A percentile compares a stretch with the other conserved stretches of the same genome.
These are phyloP conservation scores for Plantago lanceolata DNA, from an alignment of 305 asterid species.

Conservation along the genomic window DNA sequence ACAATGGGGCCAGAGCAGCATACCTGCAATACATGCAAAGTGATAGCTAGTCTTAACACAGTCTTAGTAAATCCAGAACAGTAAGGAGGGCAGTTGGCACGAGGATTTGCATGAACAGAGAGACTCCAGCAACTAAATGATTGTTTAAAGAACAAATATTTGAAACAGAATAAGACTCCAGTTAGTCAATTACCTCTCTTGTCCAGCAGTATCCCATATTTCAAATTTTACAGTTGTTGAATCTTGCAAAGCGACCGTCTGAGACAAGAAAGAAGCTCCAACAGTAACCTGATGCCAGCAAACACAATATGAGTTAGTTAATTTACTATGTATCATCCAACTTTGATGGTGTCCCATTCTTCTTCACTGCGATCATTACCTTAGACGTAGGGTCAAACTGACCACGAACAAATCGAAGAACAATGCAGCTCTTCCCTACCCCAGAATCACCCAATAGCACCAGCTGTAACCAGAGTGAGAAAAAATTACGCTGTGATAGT, in stretches of 20 bases:
- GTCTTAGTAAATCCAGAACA: slow-evolving; percentile 9
- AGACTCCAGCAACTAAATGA: slow-evolving; percentile 1
- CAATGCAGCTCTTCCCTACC: slow-evolving; percentile 97
- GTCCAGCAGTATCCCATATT: slow-evolving; percentile 99
- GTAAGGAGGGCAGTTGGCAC: slow-evolving; percentile 18
- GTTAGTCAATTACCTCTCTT: slow-evolving; percentile 94
- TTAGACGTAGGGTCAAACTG: slow-evolving; percentile 98
- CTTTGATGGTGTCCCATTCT: slow-evolving; percentile 1
- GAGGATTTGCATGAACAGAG: slow-evolving; percentile 6
- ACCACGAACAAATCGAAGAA: slow-evolving; percentile 97
- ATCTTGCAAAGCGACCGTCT: slow-evolving; percentile 82
- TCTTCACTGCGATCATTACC: slow-evolving; percentile 34
- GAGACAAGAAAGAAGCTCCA: slow-evolving; percentile 96
- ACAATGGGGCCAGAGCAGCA: slow-evolving; percentile 79
- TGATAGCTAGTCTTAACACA: slow-evolving; percentile 8
- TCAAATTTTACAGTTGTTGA: slow-evolving; percentile 93
- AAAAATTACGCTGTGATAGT: slow-evolving; percentile 13
- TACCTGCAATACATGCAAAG: slow-evolving; percentile 39
- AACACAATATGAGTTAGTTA: slow-evolving; percentile 17
- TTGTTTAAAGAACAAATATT: slow-evolving; percentile 8
- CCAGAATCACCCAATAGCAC: slow-evolving; percentile 97
- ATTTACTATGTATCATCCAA: slow-evolving; percentile 11
- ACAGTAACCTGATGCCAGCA: slow-evolving; percentile 68
- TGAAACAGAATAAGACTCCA: slow-evolving; percentile 2
- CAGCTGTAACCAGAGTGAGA: slow-evolving; percentile 46